Conservation (phyloP, 345 rosid genomes). For the Eutrema japonicum region DNA sequence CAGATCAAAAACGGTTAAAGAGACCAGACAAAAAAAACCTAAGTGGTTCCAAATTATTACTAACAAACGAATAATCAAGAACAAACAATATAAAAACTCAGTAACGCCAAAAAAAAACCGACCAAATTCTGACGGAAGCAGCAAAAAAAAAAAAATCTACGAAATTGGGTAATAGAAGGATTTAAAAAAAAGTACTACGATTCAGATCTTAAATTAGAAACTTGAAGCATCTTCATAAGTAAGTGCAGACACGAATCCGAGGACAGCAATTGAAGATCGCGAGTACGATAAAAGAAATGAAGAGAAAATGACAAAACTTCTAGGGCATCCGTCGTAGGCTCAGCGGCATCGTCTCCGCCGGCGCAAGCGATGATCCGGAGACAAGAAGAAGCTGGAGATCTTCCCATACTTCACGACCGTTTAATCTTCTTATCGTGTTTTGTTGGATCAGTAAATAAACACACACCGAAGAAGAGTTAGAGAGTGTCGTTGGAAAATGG, state of each 20-base stretch:
- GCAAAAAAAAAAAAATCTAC: not conserved
- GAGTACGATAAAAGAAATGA: not conserved
- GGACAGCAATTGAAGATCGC: not conserved
- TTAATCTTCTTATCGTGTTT: conserved; percentile 27
- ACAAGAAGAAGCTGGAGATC: conserved; percentile 68
- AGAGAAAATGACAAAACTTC: conserved; percentile 42
- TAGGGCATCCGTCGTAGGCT: conserved; percentile 47
- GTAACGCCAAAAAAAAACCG: conserved; percentile 22
- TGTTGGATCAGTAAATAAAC: conserved; percentile 29
- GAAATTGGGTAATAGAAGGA: not conserved
- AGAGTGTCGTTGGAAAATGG: conserved; percentile 41
- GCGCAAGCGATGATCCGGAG: conserved; percentile 77
- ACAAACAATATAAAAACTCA: not conserved
- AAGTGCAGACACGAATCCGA: conserved; percentile 7
- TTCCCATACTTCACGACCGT: conserved; percentile 57
- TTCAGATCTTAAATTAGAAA: conserved; percentile 43
- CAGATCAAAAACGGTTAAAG: not conserved
- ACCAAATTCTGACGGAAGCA: conserved; percentile 31
- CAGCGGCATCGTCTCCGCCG: conserved; percentile 56
- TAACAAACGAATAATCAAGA: not conserved
- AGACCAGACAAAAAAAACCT: not conserved
- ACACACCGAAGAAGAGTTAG: not conserved
- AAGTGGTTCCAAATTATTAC: not conserved
- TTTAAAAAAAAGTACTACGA: not conserved
- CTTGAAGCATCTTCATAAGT: not conserved